Evolutionary conservation across 176 grass and related monocot species (phyloP), one percentile per base, ranked within the genome.

Genomic region (Miscanthus lutarioriparius): DNA sequence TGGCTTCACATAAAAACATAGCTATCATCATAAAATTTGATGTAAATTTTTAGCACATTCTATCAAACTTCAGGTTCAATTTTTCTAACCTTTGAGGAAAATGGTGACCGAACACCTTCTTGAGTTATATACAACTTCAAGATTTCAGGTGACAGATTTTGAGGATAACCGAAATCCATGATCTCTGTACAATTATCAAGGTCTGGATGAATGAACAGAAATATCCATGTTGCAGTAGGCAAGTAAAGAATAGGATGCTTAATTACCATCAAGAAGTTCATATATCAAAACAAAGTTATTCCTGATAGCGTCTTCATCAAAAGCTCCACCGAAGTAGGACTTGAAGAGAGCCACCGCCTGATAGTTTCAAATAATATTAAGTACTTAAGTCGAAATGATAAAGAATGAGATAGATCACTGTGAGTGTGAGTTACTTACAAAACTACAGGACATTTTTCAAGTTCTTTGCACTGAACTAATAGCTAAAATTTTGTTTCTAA

Each of bases 281-380:
- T 98, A 98, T 84, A 98, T 98, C 19, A 98, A 89, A 77, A 98
- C 96, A 74, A 98, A 98, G 77, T 98, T 98, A 87, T 98, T 98
- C 78, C 93, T 93, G 77, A 98, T 98, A 85, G 96, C 96, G 76
- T 98, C 96, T 88, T 98, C 96, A 75, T 98, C 96, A 86, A 98
- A 98, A 74, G 86, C 85, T 49, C 96, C 96, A 27, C 93, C 96
- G 81, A 98, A 98, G 81, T 98, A 98, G 25, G 96, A 98, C 84
- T 98, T 98, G 64, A 98, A 98, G 39, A 98, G 80, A 78, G 89
- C 89, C 87, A 98, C 93, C 76, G 96, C 93, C 96, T 98, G 89
- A 43, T 87, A 80, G 86, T 71, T 82, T 63, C 20, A 78, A 91
- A 90, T 63, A 88, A 51, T 16, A 47, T 65, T 78, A 23, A 5